Conservation (phyloP, 2,329 filamentous ascomycete species). For the Helotiales sp. region DNA sequence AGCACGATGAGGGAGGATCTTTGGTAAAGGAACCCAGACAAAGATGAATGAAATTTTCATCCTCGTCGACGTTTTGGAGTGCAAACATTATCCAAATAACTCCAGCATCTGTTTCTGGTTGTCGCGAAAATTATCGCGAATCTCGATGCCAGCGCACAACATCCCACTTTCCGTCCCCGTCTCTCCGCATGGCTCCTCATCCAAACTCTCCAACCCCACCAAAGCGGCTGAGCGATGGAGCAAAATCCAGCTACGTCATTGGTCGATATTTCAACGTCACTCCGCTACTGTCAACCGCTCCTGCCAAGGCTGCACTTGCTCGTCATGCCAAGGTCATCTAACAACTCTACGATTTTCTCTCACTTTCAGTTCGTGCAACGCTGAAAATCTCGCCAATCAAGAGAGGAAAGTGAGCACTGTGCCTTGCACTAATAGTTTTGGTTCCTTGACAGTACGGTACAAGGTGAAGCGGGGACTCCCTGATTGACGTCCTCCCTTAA, state of each 20-base stretch:
- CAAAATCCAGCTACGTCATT: background rate
- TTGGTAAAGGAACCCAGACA: background rate
- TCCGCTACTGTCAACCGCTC: background rate
- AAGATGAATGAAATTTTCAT: background rate
- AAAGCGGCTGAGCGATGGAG: background rate
- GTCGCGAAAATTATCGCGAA: background rate
- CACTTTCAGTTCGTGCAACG: background rate
- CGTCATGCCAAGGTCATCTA: background rate
- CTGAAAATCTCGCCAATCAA: background rate
- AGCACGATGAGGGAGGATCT: background rate
- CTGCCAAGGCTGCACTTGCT: background rate
- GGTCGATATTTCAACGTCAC: background rate
- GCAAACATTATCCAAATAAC: background rate
- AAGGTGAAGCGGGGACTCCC: background rate
- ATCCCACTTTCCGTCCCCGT: no score
- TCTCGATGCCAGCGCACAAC: no score
- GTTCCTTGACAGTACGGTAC: background rate
- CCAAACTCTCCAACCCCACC: background rate
- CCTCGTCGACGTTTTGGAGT: background rate
- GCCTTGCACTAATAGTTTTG: background rate
- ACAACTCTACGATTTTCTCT: background rate
- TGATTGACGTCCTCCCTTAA: background rate
- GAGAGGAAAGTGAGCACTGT: background rate
- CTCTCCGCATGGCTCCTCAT: background rate
- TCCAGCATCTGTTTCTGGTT: background rate